Percentiles rank a stretch among this genome's conserved stretches.
phyloP scores from a whole-genome alignment of 495 filamentous ascomycete genomes.

The Bacidia rubella region DNA sequence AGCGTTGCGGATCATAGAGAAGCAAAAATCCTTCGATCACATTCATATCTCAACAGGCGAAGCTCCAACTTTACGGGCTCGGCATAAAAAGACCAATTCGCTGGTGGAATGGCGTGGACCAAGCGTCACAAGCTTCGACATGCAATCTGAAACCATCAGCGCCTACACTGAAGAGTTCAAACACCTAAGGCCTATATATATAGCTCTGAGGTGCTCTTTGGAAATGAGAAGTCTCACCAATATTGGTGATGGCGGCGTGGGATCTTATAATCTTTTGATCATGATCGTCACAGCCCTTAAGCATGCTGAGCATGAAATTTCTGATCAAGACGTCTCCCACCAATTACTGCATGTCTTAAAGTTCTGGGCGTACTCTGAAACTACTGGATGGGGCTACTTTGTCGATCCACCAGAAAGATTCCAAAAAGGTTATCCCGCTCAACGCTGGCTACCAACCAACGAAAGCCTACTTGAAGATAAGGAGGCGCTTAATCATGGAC shows the following conservation, averaged over 20 bases:
- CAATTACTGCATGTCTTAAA: constrained; percentile 38
- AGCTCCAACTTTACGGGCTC: constrained; percentile 19
- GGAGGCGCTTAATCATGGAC: constrained; percentile 4
- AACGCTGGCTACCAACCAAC: not conserved
- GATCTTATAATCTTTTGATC: constrained; percentile 38
- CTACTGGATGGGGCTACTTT: constrained; percentile 33
- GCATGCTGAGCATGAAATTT: constrained; percentile 9
- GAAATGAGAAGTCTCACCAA: constrained; percentile 35
- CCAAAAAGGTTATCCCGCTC: constrained; percentile 13
- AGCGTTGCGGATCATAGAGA: no score
- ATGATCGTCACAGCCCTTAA: constrained; percentile 43
- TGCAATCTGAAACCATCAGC: constrained; percentile 28
- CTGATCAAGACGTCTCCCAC: constrained; percentile 20
- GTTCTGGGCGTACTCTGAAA: constrained; percentile 34
- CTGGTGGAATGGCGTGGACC: constrained; percentile 28
- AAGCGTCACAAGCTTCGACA: not conserved
- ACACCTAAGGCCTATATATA: constrained; percentile 34
- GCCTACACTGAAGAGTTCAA: constrained; percentile 37
- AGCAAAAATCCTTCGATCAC: no score
- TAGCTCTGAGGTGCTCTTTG: constrained; percentile 33
- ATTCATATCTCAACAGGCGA: no score
- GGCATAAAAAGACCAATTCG: constrained; percentile 35
- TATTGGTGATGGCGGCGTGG: constrained; percentile 29
- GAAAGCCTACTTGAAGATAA: not conserved
- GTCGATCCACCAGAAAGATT: constrained; percentile 37